A percentile compares a stretch with the other conserved stretches of the same genome.
Evolutionary conservation across 495 filamentous ascomycete species (phyloP).

Genomic region (Amniculicola lignicola): DNA sequence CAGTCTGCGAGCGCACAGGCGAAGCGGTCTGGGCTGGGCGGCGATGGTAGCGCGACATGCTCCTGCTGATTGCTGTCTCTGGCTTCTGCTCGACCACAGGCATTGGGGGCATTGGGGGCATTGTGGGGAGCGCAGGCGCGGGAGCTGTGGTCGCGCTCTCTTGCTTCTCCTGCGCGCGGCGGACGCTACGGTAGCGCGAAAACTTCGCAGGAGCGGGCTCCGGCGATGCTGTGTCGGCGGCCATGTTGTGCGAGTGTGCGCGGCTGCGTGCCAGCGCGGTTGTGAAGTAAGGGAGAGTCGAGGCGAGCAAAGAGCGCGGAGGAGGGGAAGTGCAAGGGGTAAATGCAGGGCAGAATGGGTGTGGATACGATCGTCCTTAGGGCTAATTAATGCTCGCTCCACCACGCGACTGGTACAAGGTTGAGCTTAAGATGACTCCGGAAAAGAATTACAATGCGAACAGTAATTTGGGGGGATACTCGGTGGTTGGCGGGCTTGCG

Average conservation of each 20-base stretch:
- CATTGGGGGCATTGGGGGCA: conserved; percentile 16
- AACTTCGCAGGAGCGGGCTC: conserved; percentile 21
- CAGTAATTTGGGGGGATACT: too few relatives aligned
- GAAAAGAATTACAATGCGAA: too few relatives aligned
- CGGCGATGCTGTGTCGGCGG: conserved; percentile 17
- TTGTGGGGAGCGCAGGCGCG: conserved; percentile 2
- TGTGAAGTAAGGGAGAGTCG: conserved; percentile 12
- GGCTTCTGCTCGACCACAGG: conserved; percentile 15
- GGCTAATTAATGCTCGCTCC: too few relatives aligned
- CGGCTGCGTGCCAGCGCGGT: conserved; percentile 12
- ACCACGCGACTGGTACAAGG: too few relatives aligned
- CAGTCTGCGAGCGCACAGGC: conserved; percentile 9
- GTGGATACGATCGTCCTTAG: too few relatives aligned
- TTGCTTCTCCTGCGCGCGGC: conserved; percentile 24
- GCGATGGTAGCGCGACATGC: conserved; percentile 41
- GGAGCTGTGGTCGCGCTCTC: conserved; percentile 3
- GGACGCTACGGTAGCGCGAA: conserved; percentile 41
- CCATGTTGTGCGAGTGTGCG: conserved; percentile 31
- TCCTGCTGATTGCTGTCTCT: conserved; percentile 32
- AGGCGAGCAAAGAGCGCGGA: not conserved
- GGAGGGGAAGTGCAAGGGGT: not conserved
- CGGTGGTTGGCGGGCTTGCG: too few relatives aligned
- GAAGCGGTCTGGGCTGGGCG: conserved; percentile 17
- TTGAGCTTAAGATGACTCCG: too few relatives aligned
- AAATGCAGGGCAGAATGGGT: too few relatives aligned